These are phyloP conservation scores for Tephrocybe rancida DNA, from an alignment of 768 basidiomycete genomes.

Conservation along the genomic window DNA sequence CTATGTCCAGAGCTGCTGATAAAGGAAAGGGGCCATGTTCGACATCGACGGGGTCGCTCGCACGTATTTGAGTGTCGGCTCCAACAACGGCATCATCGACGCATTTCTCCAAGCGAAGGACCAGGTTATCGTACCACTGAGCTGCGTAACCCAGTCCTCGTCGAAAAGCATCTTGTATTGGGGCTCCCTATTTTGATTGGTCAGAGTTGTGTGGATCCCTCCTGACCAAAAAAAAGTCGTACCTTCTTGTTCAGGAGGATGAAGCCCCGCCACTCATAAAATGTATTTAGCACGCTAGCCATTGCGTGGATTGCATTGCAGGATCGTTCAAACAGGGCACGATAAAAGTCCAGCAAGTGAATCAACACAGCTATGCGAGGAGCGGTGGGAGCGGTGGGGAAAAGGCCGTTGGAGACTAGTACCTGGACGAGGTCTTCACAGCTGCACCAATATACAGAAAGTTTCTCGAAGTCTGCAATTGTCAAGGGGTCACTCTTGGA, in stretches of 20 bases:
- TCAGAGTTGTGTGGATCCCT: constrained; percentile 16
- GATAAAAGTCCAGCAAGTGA: constrained; percentile 33
- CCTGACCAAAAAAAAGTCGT: constrained; percentile 15
- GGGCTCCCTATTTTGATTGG: neutral
- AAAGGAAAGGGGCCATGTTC: too few relatives aligned
- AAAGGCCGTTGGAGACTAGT: constrained; percentile 33
- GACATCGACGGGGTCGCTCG: neutral
- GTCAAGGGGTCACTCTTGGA: neutral
- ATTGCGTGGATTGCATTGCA: constrained; percentile 36
- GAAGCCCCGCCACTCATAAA: constrained; percentile 22
- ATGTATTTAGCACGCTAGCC: constrained; percentile 26
- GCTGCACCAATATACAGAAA: constrained; percentile 20
- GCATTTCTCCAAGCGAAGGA: neutral
- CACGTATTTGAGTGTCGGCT: neutral
- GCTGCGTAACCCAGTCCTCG: neutral
- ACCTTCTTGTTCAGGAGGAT: constrained; percentile 15
- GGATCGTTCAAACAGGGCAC: constrained; percentile 34
- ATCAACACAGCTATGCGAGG: constrained; percentile 27
- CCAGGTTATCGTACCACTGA: constrained; percentile 7
- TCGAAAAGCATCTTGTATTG: constrained; percentile 5
- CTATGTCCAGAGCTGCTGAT: too few relatives aligned
- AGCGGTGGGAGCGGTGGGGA: constrained; percentile 29
- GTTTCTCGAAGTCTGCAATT: constrained; percentile 17
- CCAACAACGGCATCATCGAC: neutral
- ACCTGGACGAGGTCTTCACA: constrained; percentile 23